Conservation (phyloP, 345 rosid genomes). For the Diplotaxis tenuifolia region DNA sequence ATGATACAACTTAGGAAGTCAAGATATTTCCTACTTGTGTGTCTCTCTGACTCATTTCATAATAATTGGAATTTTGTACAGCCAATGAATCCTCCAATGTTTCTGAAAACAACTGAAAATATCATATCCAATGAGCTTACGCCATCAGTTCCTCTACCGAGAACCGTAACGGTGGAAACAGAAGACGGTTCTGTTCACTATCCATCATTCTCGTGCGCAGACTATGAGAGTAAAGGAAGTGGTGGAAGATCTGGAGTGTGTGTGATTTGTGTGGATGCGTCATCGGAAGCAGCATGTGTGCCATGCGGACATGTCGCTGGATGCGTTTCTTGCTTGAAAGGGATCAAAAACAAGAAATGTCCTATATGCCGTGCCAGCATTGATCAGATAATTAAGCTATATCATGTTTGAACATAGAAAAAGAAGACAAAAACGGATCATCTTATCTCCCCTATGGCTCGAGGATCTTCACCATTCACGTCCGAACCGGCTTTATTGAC, state of each 20-base stretch:
- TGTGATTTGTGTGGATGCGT: conserved; percentile 84
- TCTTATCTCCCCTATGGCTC: background rate
- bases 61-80: conserved; percentile 30
- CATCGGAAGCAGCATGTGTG: conserved; percentile 82
- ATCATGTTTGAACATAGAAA: conserved; percentile 57
- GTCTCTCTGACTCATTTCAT: background rate
- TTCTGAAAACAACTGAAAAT: conserved; percentile 40
- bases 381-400: conserved; percentile 67
- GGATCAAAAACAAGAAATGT: conserved; percentile 80
- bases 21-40: background rate
- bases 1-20: background rate
- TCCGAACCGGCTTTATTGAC: background rate
- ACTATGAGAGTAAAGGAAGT: conserved; percentile 42
- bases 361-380: conserved; percentile 94
- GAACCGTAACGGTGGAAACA: conserved; percentile 16
- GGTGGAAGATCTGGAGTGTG: conserved; percentile 47
- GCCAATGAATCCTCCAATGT: conserved; percentile 67
- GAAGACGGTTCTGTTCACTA: conserved; percentile 68
- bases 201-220: conserved; percentile 43
- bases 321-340: conserved; percentile 85
- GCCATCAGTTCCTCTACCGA: conserved; percentile 65
- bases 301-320: conserved; percentile 98
- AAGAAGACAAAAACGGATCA: background rate
- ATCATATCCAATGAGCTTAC: background rate
- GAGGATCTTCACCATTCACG: background rate